Percentiles rank a stretch among this genome's conserved stretches.
Evolutionary conservation across 805 yeast genomes (phyloP).

Genomic region (Gaillardinia entomophila): DNA sequence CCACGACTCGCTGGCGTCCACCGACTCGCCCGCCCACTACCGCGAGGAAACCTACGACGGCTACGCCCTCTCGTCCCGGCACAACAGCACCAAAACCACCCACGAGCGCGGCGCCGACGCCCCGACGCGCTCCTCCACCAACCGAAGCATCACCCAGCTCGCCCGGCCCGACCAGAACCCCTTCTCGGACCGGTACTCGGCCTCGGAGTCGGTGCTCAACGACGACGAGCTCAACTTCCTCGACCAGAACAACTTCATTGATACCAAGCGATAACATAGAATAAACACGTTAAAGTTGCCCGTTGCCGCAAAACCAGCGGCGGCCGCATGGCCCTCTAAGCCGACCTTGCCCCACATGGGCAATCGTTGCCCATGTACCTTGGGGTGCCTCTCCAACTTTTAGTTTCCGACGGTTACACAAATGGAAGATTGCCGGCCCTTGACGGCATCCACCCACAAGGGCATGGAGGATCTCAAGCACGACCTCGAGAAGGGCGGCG

Average conservation of each 20-base stretch:
- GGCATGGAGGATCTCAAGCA: too few species aligned
- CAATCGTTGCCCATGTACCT: background rate
- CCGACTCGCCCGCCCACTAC: conserved; percentile 9
- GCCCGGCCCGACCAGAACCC: conserved; percentile 2
- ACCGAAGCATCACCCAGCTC: background rate
- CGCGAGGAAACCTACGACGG: conserved; percentile 25
- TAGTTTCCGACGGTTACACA: background rate
- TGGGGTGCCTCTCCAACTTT: background rate
- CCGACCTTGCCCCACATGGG: background rate
- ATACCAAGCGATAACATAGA: conserved; percentile 4
- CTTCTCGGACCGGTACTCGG: conserved; percentile 2
- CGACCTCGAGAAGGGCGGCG: too few species aligned
- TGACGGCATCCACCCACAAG: background rate
- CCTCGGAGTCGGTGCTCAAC: conserved; percentile 12
- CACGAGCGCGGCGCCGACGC: background rate
- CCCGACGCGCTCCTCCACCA: background rate
- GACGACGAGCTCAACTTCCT: conserved; percentile 18
- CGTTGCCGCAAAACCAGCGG: too few species aligned
- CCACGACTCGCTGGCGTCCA: conserved; percentile 4
- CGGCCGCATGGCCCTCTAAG: background rate
- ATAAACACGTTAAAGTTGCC: too few species aligned
- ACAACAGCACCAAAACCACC: background rate
- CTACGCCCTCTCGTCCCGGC: conserved; percentile 5
- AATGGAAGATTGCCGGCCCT: background rate
- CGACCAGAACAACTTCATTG: conserved; percentile 8